A percentile compares a stretch with the other conserved stretches of the same genome.
Conservation (phyloP, 768 basidiomycete genomes). For the Rhizopogon rudus region DNA sequence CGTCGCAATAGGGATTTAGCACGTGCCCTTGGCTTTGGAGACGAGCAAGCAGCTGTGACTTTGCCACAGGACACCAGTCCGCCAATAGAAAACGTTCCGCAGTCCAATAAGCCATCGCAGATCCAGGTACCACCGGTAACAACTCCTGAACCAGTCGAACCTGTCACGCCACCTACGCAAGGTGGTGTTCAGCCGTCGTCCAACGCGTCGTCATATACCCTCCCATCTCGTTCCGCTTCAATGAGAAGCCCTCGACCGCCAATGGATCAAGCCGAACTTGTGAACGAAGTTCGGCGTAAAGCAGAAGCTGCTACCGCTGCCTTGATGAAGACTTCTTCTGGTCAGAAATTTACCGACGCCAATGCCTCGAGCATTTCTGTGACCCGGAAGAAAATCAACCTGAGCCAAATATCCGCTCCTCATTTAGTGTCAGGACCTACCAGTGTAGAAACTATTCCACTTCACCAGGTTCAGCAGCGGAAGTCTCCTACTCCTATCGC, state of each 20-base stretch:
- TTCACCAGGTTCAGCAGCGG: conserved; percentile 26
- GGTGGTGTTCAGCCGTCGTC: conserved; percentile 7
- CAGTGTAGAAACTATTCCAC: conserved; percentile 62
- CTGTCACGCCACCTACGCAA: conserved; percentile 20
- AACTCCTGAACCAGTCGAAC: conserved; percentile 31
- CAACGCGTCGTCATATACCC: conserved; percentile 12
- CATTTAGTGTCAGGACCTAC: conserved; percentile 62
- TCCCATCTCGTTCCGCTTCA: conserved; percentile 26
- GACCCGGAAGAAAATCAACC: conserved; percentile 52
- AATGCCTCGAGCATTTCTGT: conserved; percentile 38
- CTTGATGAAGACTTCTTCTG: conserved; percentile 47
- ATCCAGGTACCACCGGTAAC: conserved; percentile 23
- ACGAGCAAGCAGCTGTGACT: conserved; percentile 23
- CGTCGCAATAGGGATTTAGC: conserved; percentile 73
- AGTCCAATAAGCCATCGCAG: conserved; percentile 4
- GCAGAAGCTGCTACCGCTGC: conserved; percentile 62
- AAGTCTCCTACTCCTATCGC: conserved; percentile 22
- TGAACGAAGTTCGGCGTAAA: conserved; percentile 61
- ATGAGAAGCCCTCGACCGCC: conserved; percentile 35
- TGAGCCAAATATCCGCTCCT: conserved; percentile 63
- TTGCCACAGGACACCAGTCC: conserved; percentile 13
- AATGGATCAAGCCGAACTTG: conserved; percentile 51
- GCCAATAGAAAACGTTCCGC: conserved; percentile 10
- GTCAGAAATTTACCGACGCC: conserved; percentile 34
- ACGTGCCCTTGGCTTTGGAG: conserved; percentile 63